Percentiles rank a stretch among this genome's conserved stretches.
Conservation (phyloP, 2,329 filamentous ascomycete genomes). For the Biscogniauxia sp. region DNA sequence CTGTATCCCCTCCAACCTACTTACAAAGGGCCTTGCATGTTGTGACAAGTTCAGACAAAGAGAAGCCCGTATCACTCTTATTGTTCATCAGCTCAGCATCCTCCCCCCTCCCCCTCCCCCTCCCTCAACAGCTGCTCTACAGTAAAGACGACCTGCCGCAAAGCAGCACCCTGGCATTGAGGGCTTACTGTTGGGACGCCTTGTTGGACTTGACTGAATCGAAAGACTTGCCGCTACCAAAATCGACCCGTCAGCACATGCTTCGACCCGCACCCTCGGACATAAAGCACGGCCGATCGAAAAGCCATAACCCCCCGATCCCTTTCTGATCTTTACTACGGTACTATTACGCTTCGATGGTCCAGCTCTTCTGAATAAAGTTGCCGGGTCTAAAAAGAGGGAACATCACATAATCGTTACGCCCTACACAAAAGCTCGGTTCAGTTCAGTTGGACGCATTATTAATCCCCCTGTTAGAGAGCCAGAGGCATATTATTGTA, state of each 20-base stretch:
- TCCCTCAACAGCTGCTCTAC: not conserved
- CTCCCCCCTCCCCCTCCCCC: too few species aligned
- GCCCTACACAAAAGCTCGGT: conserved; percentile 23
- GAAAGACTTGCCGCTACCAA: conserved; percentile 26
- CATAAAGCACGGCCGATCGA: conserved; percentile 33
- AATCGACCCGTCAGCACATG: conserved; percentile 28
- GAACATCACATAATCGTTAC: conserved; percentile 35
- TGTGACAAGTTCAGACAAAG: not conserved
- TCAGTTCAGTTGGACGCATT: conserved; percentile 22
- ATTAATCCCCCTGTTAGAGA: conserved; percentile 30
- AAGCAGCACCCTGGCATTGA: conserved; percentile 18
- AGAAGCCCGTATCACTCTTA: not conserved
- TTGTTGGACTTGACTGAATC: conserved; percentile 19
- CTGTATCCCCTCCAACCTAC: not conserved
- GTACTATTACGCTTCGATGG: conserved; percentile 21
- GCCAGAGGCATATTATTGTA: conserved; percentile 20
- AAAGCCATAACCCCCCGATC: conserved; percentile 23
- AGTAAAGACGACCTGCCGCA: conserved; percentile 1
- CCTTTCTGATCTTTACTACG: not conserved
- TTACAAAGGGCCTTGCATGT: not conserved
- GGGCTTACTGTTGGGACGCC: conserved; percentile 22
- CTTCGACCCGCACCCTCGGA: conserved; percentile 27
- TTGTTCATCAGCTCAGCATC: too few species aligned
- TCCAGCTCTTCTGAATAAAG: conserved; percentile 23
- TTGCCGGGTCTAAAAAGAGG: conserved; percentile 29